Evolutionary conservation across 1,284 basidiomycete genomes (phyloP).

Genomic region (Athelia sp.): DNA sequence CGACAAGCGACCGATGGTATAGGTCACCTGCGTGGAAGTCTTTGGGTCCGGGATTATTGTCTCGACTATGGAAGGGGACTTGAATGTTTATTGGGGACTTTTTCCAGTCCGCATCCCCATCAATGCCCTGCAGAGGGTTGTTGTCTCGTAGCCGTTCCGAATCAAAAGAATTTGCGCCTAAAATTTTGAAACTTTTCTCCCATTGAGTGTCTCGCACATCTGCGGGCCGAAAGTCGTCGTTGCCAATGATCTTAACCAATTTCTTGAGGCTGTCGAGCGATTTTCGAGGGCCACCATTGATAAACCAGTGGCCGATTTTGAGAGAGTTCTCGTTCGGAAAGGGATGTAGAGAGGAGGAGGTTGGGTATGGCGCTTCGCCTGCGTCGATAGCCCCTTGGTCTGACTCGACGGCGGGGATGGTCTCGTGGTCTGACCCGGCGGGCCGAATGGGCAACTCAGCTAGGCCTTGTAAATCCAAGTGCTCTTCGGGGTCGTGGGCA

Average conservation of each 20-base stretch:
- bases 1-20: constrained; percentile 7
- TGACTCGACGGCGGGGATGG: background rate
- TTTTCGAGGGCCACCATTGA: constrained; percentile 3
- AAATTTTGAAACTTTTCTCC: background rate
- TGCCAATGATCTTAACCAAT: background rate
- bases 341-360: no score
- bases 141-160: background rate
- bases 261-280: constrained; percentile 3
- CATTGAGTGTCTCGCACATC: background rate
- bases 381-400: no score
- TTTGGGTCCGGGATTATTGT: background rate
- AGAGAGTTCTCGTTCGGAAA: constrained; percentile 4
- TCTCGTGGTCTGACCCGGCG: background rate
- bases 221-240: background rate
- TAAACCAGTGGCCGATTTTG: constrained; percentile 6
- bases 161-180: background rate
- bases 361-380: no score
- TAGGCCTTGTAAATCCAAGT: background rate
- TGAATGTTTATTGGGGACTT: background rate
- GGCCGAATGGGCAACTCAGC: background rate
- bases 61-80: background rate
- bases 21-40: constrained; percentile 2
- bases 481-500: background rate
- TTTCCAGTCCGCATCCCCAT: background rate
- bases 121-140: background rate